Percentiles rank a stretch among this genome's conserved stretches.
Conservation (phyloP, 1,139 yeast genomes). For the Taphrina sp. region DNA sequence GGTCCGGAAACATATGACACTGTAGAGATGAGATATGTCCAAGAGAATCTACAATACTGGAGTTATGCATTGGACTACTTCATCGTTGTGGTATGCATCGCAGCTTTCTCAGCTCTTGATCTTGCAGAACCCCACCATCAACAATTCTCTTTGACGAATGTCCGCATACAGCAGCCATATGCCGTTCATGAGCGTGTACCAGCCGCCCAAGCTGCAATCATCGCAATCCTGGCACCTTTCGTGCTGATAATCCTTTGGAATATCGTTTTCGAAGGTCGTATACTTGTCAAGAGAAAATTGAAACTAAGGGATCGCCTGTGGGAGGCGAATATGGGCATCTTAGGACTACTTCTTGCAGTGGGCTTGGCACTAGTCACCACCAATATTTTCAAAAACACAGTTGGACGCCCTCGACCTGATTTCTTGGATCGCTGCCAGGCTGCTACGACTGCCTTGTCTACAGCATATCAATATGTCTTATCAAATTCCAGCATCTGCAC, state of each 20-base stretch:
- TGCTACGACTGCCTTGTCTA: slow-evolving; percentile 37
- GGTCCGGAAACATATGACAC: too few species aligned
- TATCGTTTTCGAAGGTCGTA: slow-evolving; percentile 42
- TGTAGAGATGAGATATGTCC: too few species aligned
- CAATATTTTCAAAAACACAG: slow-evolving; percentile 65
- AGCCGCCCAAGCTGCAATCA: slow-evolving; percentile 46
- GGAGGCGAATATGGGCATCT: slow-evolving; percentile 51
- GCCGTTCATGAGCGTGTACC: slow-evolving; percentile 64
- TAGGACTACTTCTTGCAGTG: slow-evolving; percentile 56
- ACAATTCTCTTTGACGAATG: slow-evolving; percentile 60
- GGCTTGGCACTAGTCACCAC: slow-evolving; percentile 59
- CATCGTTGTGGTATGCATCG: slow-evolving; percentile 34
- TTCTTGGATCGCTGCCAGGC: slow-evolving; percentile 71
- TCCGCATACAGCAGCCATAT: slow-evolving; percentile 68
- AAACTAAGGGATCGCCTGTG: slow-evolving; percentile 37
- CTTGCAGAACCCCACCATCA: slow-evolving; percentile 36
- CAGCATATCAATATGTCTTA: slow-evolving; percentile 41
- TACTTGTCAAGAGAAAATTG: slow-evolving; percentile 47
- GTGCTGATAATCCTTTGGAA: slow-evolving; percentile 46
- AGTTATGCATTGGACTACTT: slow-evolving; percentile 37
- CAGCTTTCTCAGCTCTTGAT: slow-evolving; percentile 50
- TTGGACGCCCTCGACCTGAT: slow-evolving; percentile 78
- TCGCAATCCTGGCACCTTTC: slow-evolving; percentile 50
- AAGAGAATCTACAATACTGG: background rate
- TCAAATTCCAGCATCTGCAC: slow-evolving; percentile 51